Evolutionary conservation across 176 grass and related monocot species (phyloP).

Genomic region (Oryza brachyantha): DNA sequence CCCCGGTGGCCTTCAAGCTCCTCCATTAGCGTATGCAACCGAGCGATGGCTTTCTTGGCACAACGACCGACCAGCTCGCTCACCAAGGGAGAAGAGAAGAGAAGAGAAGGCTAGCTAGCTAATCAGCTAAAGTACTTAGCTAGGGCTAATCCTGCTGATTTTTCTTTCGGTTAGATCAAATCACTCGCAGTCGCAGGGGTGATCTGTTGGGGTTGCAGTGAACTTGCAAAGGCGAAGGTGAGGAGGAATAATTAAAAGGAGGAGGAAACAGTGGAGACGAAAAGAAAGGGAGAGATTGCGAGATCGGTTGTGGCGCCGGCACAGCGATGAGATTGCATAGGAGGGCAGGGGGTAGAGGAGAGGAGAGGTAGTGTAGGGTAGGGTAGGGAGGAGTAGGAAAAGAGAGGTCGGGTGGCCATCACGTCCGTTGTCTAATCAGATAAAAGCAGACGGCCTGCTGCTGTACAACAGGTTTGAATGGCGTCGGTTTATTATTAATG

Average conservation of each 20-base stretch:
- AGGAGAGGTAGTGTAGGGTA: not conserved
- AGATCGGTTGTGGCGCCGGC: too few relatives aligned
- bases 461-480: not conserved
- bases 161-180: constrained; percentile 1
- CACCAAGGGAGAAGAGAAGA: not conserved
- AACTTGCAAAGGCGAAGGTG: not conserved
- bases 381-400: constrained; percentile 14
- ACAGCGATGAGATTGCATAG: constrained; percentile 8
- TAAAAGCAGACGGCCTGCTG: not conserved
- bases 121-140: not conserved
- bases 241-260: not conserved
- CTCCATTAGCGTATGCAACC: constrained; percentile 21
- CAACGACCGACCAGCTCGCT: not conserved
- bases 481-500: not conserved
- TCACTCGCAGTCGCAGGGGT: not conserved
- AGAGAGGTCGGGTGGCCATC: constrained; percentile 38
- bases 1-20: constrained; percentile 11
- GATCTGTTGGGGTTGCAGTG: not conserved
- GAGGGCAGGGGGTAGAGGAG: not conserved
- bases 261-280: not conserved
- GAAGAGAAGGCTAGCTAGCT: not conserved
- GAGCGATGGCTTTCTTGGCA: constrained; percentile 2
- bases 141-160: constrained; percentile 27
- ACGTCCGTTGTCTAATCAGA: constrained; percentile 34
- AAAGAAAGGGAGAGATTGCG: not conserved